phyloP scores from a whole-genome alignment of 2,329 filamentous ascomycete species.

The Microsporum audouinii region DNA sequence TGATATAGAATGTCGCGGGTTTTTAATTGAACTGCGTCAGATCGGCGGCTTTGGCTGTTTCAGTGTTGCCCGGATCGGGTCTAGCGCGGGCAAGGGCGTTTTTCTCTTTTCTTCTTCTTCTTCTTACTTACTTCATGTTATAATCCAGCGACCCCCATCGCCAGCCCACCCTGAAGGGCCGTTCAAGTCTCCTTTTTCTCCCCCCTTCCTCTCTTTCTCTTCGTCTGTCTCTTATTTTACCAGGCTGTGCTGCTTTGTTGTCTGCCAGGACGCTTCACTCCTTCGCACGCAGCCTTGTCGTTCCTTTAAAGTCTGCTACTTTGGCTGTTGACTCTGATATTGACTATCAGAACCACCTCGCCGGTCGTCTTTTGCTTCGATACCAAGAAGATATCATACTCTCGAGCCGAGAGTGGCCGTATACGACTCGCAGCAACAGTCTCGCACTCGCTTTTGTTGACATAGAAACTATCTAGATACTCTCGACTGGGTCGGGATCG shows the following conservation, averaged over 20 bases:
- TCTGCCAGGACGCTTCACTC: not conserved
- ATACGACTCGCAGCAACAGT: not conserved
- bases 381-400: not conserved
- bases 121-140: not conserved
- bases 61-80: not conserved
- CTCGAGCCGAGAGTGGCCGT: not conserved
- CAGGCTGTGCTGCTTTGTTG: not conserved
- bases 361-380: constrained; percentile 1
- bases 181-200: not conserved
- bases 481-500: constrained; percentile 7
- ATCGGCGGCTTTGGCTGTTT: not conserved
- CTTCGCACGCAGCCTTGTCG: constrained; percentile 3
- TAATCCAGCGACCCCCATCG: not conserved
- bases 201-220: not conserved
- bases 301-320: constrained; percentile 2
- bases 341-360: constrained; percentile 1
- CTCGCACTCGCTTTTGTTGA: not conserved
- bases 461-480: not conserved
- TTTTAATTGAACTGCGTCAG: not conserved
- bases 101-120: constrained; percentile 2
- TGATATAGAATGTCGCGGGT: not conserved
- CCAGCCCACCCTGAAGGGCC: not conserved
- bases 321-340: not conserved
- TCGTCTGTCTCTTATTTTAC: not conserved
- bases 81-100: not conserved